Base-by-base conservation (phyloP, 192 early-diverging fungal species). In the Coemansia sp. region DNA sequence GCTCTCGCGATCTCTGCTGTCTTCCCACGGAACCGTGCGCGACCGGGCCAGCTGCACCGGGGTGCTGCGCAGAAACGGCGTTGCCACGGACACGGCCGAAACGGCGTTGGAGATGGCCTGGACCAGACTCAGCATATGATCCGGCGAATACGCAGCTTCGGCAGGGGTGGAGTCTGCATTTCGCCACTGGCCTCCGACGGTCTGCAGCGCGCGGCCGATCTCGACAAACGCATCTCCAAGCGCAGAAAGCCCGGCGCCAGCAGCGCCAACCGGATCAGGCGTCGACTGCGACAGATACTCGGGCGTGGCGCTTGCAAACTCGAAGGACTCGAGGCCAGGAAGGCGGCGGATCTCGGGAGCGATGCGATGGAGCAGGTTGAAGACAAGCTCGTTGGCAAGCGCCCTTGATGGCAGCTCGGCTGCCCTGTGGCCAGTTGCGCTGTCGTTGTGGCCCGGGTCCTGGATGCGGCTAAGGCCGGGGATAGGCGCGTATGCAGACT, bases 191-290 rank as follows among this genome's bases (percentile, higher is more conserved):
- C 51, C 54, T 16, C 75, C 75, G 18, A 78, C 55, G 2, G 54
- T 48, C 48, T 60, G 75, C 23, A 78, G 49, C 25, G 67, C 61
- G 36, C 64, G 66, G 23, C 75, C 75, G n/a, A 78, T 54, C 56
- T 65, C 70, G 35, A 68, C 36, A 64, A 72, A 69, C 18, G 75
- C 65, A 34, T 78, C 75, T 6, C 75, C 75, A 9, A 78, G 60
- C 10, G 55, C 65, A 14, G 54, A 24, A 20, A 78, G 47, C 4
- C 65, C 55, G 14, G 48, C 59, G 25, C 75, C 69, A 18, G 51
- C 67, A 1, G 35, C 60, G 9, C 47, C 60, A 9, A 78, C 24
- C 13, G 51, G 67, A 50, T 62, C 30, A 23, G 50, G n/a, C 7
- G 75, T 14, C 9, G 69, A 19, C 13, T 36, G 60, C 7, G 60